Conservation (phyloP, 2,329 filamentous ascomycete genomes). For the Diaporthe longicolla region DNA sequence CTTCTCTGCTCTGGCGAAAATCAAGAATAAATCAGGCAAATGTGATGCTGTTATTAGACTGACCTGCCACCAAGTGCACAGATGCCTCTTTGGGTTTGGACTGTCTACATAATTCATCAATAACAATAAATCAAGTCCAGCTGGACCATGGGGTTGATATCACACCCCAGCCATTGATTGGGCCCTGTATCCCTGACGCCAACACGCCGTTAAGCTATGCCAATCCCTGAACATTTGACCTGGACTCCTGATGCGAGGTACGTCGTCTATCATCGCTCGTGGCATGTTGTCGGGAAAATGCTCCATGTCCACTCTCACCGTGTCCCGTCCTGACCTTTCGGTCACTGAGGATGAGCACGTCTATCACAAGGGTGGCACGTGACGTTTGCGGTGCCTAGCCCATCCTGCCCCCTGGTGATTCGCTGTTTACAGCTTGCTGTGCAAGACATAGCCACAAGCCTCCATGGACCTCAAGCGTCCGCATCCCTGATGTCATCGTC, state of each 20-base stretch:
- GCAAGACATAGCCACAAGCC: not conserved
- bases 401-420: not conserved
- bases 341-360: not conserved
- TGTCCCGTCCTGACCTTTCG: not conserved
- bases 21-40: not conserved
- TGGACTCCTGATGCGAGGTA: slow-evolving; percentile 27
- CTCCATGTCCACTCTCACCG: slow-evolving; percentile 9
- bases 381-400: not conserved
- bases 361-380: slow-evolving; percentile 4
- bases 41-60: not conserved
- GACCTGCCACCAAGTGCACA: not conserved
- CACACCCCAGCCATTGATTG: slow-evolving; percentile 14
- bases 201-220: slow-evolving; percentile 39
- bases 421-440: not conserved
- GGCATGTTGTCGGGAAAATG: slow-evolving; percentile 5
- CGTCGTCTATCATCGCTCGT: slow-evolving; percentile 40
- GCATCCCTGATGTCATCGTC: slow-evolving; percentile 58
- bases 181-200: slow-evolving; percentile 40
- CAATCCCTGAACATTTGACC: slow-evolving; percentile 35
- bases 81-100: not conserved
- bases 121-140: slow-evolving; percentile 30
- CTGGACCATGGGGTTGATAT: slow-evolving; percentile 26
- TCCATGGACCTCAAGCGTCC: slow-evolving; percentile 30
- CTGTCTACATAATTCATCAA: slow-evolving; percentile 27
- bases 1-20: not conserved